Base-by-base conservation (phyloP, 2,329 filamentous ascomycete species). In the Alternaria postmessia region DNA sequence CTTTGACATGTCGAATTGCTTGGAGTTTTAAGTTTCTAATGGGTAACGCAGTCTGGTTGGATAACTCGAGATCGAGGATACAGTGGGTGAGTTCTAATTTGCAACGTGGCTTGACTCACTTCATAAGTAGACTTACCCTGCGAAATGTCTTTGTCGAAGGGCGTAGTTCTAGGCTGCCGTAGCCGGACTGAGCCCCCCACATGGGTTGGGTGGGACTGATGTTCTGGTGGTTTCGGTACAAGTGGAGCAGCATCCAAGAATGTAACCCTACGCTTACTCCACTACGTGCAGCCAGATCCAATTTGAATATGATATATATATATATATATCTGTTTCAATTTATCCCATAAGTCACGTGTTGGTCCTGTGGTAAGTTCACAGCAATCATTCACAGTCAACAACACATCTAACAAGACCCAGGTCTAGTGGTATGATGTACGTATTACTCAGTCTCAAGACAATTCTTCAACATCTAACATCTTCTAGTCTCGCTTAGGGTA, bases 311-410 rank as follows among this genome's bases (percentile, higher is more conserved):
- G n/a, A n/a, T n/a, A n/a, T n/a, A n/a, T n/a, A n/a, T n/a, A n/a
- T n/a, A n/a, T n/a, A n/a, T n/a, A n/a, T 22, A 22, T 24, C 1
- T 1, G 1, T 24, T 1, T 24, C 5, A 24, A 5, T 24, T 24
- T 24, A 7, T 26, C 12, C 2, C n/a, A 51, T 51, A 47, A 47
- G 18, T 43, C 38, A 55, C 43, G 42, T 47, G 43, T 36, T 32
- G 57, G 57, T 63, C 63, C 51, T 63, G 54, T 65, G 63, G 59
- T 47, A 54, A 49, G 54, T 55, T n/a, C 20, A 18, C 22, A 43
- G 9, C 39, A 44, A 51, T 47, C 39, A 22, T 20, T 41, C 47
- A 42, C 24, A 24, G 4, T 30, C 34, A 24, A 7, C 32, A 38
- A 34, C 5, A 24, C 7, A 39, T 12, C 55, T 59, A 63, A 59